Conservation (phyloP, 202 grass and related monocot species). For the Musa balbisiana region DNA sequence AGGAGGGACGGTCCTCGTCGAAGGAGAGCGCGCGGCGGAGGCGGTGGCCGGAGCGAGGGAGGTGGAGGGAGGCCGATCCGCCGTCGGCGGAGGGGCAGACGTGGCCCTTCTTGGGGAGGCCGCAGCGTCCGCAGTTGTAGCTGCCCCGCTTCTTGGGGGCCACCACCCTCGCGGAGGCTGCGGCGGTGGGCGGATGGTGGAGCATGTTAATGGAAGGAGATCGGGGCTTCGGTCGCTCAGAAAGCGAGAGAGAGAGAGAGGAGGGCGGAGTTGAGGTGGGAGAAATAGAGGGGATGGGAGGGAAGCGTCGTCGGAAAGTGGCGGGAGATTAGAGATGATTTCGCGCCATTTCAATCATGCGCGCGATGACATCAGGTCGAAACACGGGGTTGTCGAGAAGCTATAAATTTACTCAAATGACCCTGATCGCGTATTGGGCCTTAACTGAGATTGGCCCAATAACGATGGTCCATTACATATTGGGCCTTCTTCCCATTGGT, state of each 20-base stretch:
- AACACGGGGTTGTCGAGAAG: too few species aligned
- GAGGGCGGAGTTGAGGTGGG: not conserved
- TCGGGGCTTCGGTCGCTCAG: too few species aligned
- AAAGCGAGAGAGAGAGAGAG: conserved; percentile 2
- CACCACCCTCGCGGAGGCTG: not conserved
- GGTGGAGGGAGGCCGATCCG: not conserved
- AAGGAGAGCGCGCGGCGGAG: conserved; percentile 74
- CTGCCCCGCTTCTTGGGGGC: conserved; percentile 56
- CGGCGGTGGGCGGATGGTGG: conserved; percentile 11
- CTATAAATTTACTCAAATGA: not conserved
- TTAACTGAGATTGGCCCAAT: too few species aligned
- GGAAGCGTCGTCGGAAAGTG: not conserved
- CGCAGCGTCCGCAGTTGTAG: conserved; percentile 89
- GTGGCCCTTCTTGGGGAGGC: conserved; percentile 83
- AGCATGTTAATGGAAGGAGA: conserved; percentile 20
- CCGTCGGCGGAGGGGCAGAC: conserved; percentile 29
- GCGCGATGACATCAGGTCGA: not conserved
- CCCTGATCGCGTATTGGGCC: not conserved
- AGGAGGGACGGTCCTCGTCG: conserved; percentile 19
- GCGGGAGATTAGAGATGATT: conserved; percentile 26
- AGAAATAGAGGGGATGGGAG: not conserved
- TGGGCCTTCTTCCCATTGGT: too few species aligned
- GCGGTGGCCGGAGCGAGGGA: not conserved
- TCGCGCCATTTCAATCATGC: conserved; percentile 47
- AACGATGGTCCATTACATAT: too few species aligned